Evolutionary conservation across 495 filamentous ascomycete genomes (phyloP).

Genomic region (Penicillium mononematosum): DNA sequence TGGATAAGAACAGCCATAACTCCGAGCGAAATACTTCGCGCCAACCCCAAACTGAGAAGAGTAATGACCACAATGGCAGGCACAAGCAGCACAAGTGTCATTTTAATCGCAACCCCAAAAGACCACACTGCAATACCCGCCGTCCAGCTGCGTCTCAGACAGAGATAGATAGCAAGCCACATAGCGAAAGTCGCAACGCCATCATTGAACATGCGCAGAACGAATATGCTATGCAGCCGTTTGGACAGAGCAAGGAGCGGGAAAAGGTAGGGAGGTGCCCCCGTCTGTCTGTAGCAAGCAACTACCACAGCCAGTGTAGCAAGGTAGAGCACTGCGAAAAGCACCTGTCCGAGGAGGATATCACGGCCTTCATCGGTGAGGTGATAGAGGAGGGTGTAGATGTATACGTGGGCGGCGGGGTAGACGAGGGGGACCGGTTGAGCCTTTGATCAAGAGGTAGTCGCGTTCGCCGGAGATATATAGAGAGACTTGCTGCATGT

Average conservation of each 20-base stretch:
- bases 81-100: conserved; percentile 79
- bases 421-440: conserved; percentile 90
- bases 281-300: conserved; percentile 74
- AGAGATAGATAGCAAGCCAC: conserved; percentile 74
- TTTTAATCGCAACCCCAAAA: conserved; percentile 82
- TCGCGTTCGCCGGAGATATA: conserved; percentile 82
- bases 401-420: conserved; percentile 89
- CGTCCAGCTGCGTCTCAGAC: conserved; percentile 70
- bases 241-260: conserved; percentile 88
- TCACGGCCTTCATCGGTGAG: conserved; percentile 74
- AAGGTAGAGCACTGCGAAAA: conserved; percentile 80
- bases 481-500: conserved; percentile 88
- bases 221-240: conserved; percentile 86
- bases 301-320: conserved; percentile 71
- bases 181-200: conserved; percentile 79
- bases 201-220: conserved; percentile 95
- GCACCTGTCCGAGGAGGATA: conserved; percentile 73
- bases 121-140: conserved; percentile 71
- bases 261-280: conserved; percentile 83
- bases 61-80: conserved; percentile 75
- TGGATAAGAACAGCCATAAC: conserved; percentile 72
- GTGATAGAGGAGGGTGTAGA: conserved; percentile 75
- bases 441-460: conserved; percentile 80
- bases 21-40: conserved; percentile 61
- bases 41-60: conserved; percentile 65